Conservation (phyloP, 2,329 filamentous ascomycete genomes). For the Paracoccidioides brasiliensis region DNA sequence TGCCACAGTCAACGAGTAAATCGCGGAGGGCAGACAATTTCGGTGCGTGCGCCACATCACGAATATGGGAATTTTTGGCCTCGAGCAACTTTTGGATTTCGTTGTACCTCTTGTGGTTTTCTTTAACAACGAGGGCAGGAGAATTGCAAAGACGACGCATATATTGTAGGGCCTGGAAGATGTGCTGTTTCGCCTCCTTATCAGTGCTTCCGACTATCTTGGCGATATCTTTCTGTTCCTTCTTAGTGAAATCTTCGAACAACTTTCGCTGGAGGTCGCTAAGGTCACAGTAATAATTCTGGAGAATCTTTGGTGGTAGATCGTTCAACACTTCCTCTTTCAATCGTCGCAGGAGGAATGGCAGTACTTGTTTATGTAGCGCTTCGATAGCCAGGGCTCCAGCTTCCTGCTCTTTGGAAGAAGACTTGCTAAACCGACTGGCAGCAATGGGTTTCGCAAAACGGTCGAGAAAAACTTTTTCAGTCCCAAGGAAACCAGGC, state of each 20-base stretch:
- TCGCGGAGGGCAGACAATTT: conserved; percentile 86
- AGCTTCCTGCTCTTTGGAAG: conserved; percentile 94
- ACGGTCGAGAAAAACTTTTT: conserved; percentile 92
- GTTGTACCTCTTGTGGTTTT: conserved; percentile 78
- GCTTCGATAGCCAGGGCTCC: conserved; percentile 93
- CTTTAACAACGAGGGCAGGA: conserved; percentile 89
- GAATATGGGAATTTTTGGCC: conserved; percentile 65
- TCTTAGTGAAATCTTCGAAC: conserved; percentile 92
- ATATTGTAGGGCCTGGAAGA: conserved; percentile 97
- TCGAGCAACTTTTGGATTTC: conserved; percentile 70
- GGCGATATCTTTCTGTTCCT: conserved; percentile 76
- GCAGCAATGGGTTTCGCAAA: conserved; percentile 93
- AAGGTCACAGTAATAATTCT: conserved; percentile 98
- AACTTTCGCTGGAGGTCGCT: conserved; percentile 89
- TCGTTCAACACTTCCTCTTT: conserved; percentile 98
- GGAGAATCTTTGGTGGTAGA: conserved; percentile 90
- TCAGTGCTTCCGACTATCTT: conserved; percentile 73
- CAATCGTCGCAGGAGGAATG: conserved; percentile 85
- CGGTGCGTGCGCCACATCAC: conserved; percentile 77
- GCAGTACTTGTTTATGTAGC: conserved; percentile 94
- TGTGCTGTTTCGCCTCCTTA: conserved; percentile 92
- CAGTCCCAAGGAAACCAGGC: conserved; percentile 91
- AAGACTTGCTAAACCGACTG: conserved; percentile 90
- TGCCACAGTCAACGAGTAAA: conserved; percentile 94
- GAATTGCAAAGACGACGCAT: conserved; percentile 99